Conservation (phyloP, 1,284 basidiomycete species). For the Gymnopus androsaceus region DNA sequence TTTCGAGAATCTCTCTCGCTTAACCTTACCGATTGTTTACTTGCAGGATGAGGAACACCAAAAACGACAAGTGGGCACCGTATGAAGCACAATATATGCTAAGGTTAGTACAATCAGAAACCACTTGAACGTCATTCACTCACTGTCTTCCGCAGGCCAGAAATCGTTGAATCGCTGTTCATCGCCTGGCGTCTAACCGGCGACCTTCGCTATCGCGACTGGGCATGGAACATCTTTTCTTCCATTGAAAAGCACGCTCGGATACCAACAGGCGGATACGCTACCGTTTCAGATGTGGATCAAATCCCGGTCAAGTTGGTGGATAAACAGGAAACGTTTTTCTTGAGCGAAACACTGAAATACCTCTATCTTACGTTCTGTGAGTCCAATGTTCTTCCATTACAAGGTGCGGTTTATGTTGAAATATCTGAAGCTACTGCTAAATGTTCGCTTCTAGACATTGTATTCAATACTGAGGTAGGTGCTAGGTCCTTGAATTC, state of each 20-base stretch:
- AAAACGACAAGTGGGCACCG: constrained; percentile 33
- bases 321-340: constrained; percentile 82
- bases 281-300: constrained; percentile 71
- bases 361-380: constrained; percentile 76
- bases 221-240: constrained; percentile 77
- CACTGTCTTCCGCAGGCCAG: constrained; percentile 46
- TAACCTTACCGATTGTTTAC: no score
- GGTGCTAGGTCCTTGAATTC: constrained; percentile 16
- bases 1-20: neutral
- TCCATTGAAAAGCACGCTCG: constrained; percentile 72
- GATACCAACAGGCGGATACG: constrained; percentile 66
- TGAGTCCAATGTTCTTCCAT: constrained; percentile 56
- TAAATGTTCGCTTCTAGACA: constrained; percentile 1
- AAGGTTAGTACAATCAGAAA: constrained; percentile 33
- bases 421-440: neutral
- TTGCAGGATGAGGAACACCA: no score
- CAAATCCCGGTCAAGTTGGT: constrained; percentile 45
- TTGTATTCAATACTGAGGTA: constrained; percentile 70
- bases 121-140: neutral
- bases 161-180: constrained; percentile 80
- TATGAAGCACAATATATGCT: constrained; percentile 78
- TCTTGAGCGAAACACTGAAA: constrained; percentile 75
- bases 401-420: constrained; percentile 46
- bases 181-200: constrained; percentile 70
- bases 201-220: constrained; percentile 65